These are phyloP conservation scores for Annona squamosa DNA, from an alignment of 164 flowering plant genomes.

Conservation along the genomic window DNA sequence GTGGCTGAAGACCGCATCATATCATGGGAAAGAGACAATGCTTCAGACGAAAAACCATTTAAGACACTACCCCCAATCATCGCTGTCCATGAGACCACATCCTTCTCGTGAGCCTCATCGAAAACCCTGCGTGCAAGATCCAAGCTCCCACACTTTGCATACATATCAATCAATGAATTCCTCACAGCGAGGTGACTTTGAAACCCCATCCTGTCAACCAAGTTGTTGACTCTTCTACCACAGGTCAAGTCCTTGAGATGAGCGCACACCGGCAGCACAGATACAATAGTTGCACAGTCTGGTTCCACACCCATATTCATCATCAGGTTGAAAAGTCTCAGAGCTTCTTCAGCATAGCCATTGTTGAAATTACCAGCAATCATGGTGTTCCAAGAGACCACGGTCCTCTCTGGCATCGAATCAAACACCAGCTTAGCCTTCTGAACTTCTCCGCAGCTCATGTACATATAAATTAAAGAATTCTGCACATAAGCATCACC, in stretches of 20 bases:
- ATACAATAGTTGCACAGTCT: conserved; percentile 53
- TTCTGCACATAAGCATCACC: conserved; percentile 40
- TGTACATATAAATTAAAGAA: conserved; percentile 55
- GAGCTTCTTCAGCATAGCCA: conserved; percentile 37
- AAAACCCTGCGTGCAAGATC: conserved; percentile 50
- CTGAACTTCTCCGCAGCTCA: conserved; percentile 41
- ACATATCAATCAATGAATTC: conserved; percentile 74
- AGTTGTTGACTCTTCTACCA: conserved; percentile 41
- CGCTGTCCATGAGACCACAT: conserved; percentile 75
- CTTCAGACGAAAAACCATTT: conserved; percentile 36
- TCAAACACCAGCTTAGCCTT: conserved; percentile 41
- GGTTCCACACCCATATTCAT: conserved; percentile 30
- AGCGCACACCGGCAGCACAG: conserved; percentile 64
- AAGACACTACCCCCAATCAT: conserved; percentile 51
- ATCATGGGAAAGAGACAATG: conserved; percentile 29
- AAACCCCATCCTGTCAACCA: conserved; percentile 31
- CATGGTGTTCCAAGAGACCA: conserved; percentile 72
- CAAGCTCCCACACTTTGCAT: conserved; percentile 51
- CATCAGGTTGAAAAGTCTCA: conserved; percentile 43
- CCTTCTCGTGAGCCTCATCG: conserved; percentile 42
- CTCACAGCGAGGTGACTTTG: conserved; percentile 27
- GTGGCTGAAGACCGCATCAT: conserved; percentile 66
- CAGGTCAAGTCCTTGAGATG: conserved; percentile 30
- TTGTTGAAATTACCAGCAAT: conserved; percentile 50
- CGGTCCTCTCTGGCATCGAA: conserved; percentile 30